Evolutionary conservation across 768 basidiomycete genomes (phyloP).

Genomic region (Fomitopsis pulvina): DNA sequence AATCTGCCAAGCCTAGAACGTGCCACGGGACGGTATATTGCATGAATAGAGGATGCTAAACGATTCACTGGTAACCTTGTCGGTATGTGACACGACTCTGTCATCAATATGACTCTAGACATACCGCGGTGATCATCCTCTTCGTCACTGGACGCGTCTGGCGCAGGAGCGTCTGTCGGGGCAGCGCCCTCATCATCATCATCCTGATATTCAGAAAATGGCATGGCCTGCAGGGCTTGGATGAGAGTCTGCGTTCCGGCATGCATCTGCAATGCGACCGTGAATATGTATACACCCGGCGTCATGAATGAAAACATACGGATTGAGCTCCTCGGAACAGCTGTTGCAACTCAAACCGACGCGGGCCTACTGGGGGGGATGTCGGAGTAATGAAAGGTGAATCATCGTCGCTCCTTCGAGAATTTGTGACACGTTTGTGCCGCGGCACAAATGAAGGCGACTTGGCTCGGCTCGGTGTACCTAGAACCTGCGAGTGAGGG

Average conservation of each 20-base stretch:
- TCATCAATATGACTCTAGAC: background rate
- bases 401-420: conserved; percentile 32
- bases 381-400: conserved; percentile 70
- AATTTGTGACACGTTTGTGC: background rate
- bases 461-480: conserved; percentile 5
- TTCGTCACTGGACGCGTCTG: conserved; percentile 61
- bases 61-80: conserved; percentile 30
- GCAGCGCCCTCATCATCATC: conserved; percentile 66
- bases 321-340: conserved; percentile 67
- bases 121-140: conserved; percentile 44
- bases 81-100: background rate
- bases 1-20: conserved; percentile 45
- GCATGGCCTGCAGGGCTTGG: conserved; percentile 81
- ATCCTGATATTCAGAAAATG: conserved; percentile 66
- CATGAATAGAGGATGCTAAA: conserved; percentile 81
- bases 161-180: conserved; percentile 32
- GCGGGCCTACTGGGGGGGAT: conserved; percentile 46
- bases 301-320: conserved; percentile 35
- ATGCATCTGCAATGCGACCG: conserved; percentile 57
- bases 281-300: background rate
- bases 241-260: conserved; percentile 86
- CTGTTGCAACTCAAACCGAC: conserved; percentile 37
- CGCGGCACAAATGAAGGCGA: conserved; percentile 1
- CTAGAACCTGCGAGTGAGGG: conserved; percentile 20
- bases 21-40: conserved; percentile 78